phyloP scores from a whole-genome alignment of 768 basidiomycete species.

The Scleroderma bovista region DNA sequence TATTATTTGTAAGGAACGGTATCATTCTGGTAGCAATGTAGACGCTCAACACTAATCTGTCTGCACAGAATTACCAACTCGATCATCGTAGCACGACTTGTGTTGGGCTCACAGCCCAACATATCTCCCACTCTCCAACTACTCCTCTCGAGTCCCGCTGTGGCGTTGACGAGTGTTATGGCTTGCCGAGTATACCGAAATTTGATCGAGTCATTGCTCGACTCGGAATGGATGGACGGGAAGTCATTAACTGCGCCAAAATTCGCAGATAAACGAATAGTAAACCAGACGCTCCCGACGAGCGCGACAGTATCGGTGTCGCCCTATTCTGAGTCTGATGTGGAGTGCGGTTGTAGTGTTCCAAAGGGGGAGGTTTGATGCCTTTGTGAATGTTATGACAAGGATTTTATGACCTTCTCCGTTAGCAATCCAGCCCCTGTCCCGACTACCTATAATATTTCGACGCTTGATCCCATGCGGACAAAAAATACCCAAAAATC shows the following conservation, averaged over 20 bases:
- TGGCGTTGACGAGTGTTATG: slow-evolving; percentile 20
- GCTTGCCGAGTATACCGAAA: slow-evolving; percentile 21
- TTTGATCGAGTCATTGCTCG: slow-evolving; percentile 7
- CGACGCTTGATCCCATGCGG: too few relatives aligned
- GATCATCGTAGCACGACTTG: slow-evolving; percentile 17
- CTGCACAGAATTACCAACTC: slow-evolving; percentile 20
- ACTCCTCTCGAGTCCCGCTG: slow-evolving; percentile 17
- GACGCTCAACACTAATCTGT: not conserved
- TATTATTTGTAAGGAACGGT: slow-evolving; percentile 28
- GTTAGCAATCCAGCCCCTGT: too few relatives aligned
- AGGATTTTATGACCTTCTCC: too few relatives aligned
- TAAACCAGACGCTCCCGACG: not conserved
- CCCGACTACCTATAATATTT: too few relatives aligned
- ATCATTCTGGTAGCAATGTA: not conserved
- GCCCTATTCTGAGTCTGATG: too few relatives aligned
- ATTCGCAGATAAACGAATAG: not conserved
- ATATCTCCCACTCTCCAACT: slow-evolving; percentile 13
- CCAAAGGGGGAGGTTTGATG: too few relatives aligned
- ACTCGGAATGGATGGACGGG: not conserved
- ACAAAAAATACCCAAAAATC: too few relatives aligned
- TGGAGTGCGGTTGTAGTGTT: too few relatives aligned
- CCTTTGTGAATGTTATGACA: too few relatives aligned
- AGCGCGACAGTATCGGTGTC: not conserved
- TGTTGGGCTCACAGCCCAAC: slow-evolving; percentile 13
- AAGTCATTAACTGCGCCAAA: not conserved